Conservation (phyloP, 805 yeast species). For the Myxozyma vanderwaltii region DNA sequence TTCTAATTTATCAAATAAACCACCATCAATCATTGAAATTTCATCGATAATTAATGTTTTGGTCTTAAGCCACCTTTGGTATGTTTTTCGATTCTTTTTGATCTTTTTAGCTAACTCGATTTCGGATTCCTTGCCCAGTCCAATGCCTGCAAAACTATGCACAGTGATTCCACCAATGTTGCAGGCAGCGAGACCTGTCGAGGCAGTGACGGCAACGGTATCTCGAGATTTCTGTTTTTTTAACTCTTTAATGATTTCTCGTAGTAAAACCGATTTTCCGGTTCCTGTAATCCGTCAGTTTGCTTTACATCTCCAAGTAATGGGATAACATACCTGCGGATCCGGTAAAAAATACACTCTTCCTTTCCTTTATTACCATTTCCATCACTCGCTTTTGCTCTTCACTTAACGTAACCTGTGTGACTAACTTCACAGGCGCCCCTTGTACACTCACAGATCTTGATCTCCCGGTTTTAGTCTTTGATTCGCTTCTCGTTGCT, state of each 20-base stretch:
- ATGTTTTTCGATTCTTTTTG: constrained; percentile 48
- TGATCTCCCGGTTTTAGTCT: neutral
- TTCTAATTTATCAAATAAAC: constrained; percentile 72
- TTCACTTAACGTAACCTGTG: constrained; percentile 40
- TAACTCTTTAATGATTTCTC: constrained; percentile 62
- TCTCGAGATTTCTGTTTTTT: constrained; percentile 46
- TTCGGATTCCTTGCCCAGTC: constrained; percentile 63
- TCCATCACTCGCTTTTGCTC: constrained; percentile 63
- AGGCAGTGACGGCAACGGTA: constrained; percentile 84
- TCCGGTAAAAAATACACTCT: constrained; percentile 86
- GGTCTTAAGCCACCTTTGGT: constrained; percentile 64
- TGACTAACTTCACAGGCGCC: constrained; percentile 19
- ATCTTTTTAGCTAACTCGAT: constrained; percentile 53
- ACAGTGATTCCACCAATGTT: constrained; percentile 90
- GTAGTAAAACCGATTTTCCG: constrained; percentile 88
- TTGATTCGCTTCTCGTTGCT: constrained; percentile 6
- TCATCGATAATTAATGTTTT: constrained; percentile 85
- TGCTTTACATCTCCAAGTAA: neutral
- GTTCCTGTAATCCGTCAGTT: constrained; percentile 46
- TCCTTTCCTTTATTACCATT: constrained; percentile 59
- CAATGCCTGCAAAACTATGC: constrained; percentile 84
- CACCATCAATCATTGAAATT: constrained; percentile 89
- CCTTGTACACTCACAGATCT: constrained; percentile 8
- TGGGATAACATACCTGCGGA: constrained; percentile 70
- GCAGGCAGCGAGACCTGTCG: constrained; percentile 95